Evolutionary conservation across 1,284 basidiomycete species (phyloP).

Genomic region (Quambalaria eucalypti): DNA sequence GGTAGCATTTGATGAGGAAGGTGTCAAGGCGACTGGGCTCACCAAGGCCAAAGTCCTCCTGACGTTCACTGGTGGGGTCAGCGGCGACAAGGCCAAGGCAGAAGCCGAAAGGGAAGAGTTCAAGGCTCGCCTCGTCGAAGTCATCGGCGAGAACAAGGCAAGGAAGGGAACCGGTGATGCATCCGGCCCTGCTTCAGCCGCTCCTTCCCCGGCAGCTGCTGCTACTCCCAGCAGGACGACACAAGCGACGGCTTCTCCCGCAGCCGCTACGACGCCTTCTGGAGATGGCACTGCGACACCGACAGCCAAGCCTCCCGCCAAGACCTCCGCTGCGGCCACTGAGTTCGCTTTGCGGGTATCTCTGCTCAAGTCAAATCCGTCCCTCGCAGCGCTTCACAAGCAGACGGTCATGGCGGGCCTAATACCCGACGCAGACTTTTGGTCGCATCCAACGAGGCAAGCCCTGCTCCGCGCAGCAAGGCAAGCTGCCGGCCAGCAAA

Average conservation of each 20-base stretch:
- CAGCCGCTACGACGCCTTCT: constrained; percentile 1
- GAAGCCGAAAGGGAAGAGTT: constrained; percentile 8
- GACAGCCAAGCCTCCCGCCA: background rate
- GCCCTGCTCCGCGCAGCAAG: constrained; percentile 36
- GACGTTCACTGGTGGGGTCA: constrained; percentile 4
- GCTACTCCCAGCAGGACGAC: background rate
- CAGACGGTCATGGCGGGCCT: constrained; percentile 36
- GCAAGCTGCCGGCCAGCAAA: constrained; percentile 28
- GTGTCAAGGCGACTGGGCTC: background rate
- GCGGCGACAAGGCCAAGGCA: constrained; percentile 1
- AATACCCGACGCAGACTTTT: constrained; percentile 40
- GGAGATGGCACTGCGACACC: background rate
- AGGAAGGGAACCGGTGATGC: background rate
- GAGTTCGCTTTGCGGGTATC: constrained; percentile 36
- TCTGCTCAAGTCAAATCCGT: constrained; percentile 33
- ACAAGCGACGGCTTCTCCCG: background rate
- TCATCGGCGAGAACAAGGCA: constrained; percentile 7
- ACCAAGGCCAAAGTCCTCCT: constrained; percentile 5
- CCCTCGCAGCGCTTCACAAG: constrained; percentile 33
- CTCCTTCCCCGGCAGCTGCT: background rate
- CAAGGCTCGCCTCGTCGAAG: constrained; percentile 8
- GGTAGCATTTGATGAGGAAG: constrained; percentile 4
- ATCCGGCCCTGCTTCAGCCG: background rate
- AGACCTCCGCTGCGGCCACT: constrained; percentile 3
- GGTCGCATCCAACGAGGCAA: constrained; percentile 39